Base-by-base conservation (phyloP, 139 green algal species). In the Chlamydomonas applanata region DNA sequence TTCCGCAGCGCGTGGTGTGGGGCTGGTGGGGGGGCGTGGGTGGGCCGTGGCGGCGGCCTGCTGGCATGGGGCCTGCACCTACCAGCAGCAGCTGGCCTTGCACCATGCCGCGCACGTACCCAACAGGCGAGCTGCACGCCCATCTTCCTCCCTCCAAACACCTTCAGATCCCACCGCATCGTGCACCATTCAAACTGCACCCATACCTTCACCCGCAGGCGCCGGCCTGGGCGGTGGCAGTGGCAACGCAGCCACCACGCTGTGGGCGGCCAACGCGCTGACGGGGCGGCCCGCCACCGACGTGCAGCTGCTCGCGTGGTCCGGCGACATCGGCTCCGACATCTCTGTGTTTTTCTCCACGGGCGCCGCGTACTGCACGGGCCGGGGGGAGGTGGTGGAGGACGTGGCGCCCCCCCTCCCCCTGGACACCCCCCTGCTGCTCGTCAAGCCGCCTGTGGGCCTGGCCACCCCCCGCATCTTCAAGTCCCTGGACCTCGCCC, bases 181-280 rank as follows among this genome's bases (percentile, higher is more conserved):
- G n/a, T n/a, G n/a, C n/a, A n/a, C n/a, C 24, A 36, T 19, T 4
- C 60, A 68, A 40, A 7, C 3, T 36, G 27, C 27, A 13, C 60
- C 13, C 29, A 16, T 25, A 13, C 5, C 29, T 36, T 7, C 27
- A 13, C 27, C 2, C 36, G 14, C 69, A 90, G 91, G 91, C 25
- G 96, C 95, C 0, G 96, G 96, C 2, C 82, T 99, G 22, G 96
- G 96, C 5, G 96, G 96, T 20, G 96, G 96, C 78, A 96, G 87
- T 65, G 95, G 87, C 70, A 99, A 99, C 80, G 96, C 94, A 14
- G 94, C 96, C 29, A 99, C 96, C 29, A 89, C 95, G 24, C 83
- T 99, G 29, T 99, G 86, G 87, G 96, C 96, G 0, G 96, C 93
- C 29, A 99, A 99, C 82, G 79, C 96, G 83, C 79, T 99, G 59